phyloP scores from a whole-genome alignment of 2,329 filamentous ascomycete species.

The Penicillium hordei region DNA sequence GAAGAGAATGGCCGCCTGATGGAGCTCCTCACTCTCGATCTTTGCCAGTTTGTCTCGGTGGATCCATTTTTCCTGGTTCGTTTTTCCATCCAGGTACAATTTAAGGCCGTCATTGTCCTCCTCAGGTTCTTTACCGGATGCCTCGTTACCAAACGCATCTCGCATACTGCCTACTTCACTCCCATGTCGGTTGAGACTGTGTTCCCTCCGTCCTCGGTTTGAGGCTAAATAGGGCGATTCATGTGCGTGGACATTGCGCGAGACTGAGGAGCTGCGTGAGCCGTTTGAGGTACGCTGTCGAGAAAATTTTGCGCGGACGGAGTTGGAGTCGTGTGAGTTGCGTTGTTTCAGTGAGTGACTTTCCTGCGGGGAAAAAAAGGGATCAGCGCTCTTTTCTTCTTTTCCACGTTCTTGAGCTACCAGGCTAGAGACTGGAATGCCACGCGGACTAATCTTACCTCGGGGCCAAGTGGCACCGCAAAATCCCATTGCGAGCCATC shows the following conservation, averaged over 20 bases:
- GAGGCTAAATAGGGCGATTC: conserved; percentile 31
- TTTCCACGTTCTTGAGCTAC: not conserved
- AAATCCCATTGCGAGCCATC: conserved; percentile 41
- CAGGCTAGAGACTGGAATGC: not conserved
- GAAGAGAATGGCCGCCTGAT: conserved; percentile 48
- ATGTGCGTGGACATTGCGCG: conserved; percentile 31
- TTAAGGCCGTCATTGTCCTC: conserved; percentile 22
- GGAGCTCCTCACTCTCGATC: conserved; percentile 53
- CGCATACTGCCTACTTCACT: conserved; percentile 42
- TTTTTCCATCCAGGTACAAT: conserved; percentile 14
- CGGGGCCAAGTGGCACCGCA: conserved; percentile 36
- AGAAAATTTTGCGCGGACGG: conserved; percentile 28
- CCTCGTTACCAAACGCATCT: conserved; percentile 31
- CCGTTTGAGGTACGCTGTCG: conserved; percentile 37
- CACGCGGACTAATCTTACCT: conserved; percentile 33
- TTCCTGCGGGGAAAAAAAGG: conserved; percentile 21
- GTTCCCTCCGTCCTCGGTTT: conserved; percentile 36
- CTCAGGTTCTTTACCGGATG: conserved; percentile 16
- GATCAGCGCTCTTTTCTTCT: conserved; percentile 16
- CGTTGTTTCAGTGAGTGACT: conserved; percentile 33
- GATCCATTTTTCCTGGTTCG: conserved; percentile 49
- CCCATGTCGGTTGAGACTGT: conserved; percentile 36
- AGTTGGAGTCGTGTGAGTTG: conserved; percentile 40
- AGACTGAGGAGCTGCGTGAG: conserved; percentile 42
- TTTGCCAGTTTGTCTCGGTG: conserved; percentile 52